Conservation (phyloP, 345 rosid genomes). For the Punica granatum region DNA sequence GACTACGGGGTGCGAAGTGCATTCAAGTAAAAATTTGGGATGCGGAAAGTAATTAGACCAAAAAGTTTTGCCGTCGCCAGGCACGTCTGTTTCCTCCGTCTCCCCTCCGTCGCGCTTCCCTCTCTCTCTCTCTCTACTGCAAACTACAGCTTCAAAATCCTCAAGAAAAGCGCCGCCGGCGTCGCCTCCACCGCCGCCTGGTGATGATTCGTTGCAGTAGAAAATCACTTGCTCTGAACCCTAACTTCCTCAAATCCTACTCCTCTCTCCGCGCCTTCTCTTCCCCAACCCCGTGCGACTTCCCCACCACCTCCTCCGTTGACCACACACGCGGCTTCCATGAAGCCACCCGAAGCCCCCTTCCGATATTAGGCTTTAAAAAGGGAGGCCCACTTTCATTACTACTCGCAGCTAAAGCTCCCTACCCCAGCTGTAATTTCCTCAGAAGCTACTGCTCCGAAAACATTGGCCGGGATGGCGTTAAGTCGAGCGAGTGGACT, state of each 20-base stretch:
- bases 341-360: background rate
- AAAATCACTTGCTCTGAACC: background rate
- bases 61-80: background rate
- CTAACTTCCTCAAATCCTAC: constrained; percentile 1
- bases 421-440: constrained; percentile 10
- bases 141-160: background rate
- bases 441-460: constrained; percentile 48
- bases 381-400: background rate
- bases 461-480: constrained; percentile 19
- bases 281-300: background rate
- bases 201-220: constrained; percentile 10
- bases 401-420: constrained; percentile 7
- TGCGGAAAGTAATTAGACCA: background rate
- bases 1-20: background rate
- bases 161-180: background rate
- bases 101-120: background rate
- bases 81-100: background rate
- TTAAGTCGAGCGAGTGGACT: constrained; percentile 48
- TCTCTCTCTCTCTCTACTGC: background rate
- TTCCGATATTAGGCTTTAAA: background rate
- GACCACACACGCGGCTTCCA: background rate
- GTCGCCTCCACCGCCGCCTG: background rate
- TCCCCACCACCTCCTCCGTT: background rate
- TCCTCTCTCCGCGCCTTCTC: constrained; percentile 1
- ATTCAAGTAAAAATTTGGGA: background rate